Base-by-base conservation (phyloP, 148 eudicot species). In the Talinum fruticosum region DNA sequence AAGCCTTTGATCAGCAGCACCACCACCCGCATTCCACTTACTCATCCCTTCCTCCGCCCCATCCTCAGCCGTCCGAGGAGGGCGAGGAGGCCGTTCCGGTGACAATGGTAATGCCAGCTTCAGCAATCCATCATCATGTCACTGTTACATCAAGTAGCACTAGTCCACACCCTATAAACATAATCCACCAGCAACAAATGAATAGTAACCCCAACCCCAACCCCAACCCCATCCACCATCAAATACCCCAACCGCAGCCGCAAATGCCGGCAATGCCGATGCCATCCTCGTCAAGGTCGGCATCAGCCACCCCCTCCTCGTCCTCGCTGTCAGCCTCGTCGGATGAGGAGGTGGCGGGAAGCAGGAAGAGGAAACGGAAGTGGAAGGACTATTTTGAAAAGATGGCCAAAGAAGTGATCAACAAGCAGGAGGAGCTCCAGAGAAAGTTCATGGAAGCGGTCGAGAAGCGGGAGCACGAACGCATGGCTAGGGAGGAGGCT, bases 361-460 rank as follows among this genome's bases (percentile, higher is more conserved):
- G 84, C 59, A 54, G 84, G 54, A 88, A 82, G 78, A 83, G 86
- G 87, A 95, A 95, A 87, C 68, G 96, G 72, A 95, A 95, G 47
- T 93, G 97, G 94, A 89, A 82, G 82, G 92, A 83, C 12, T 90
- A 84, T 38, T 88, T 96, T 61, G 88, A 84, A 91, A 82, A 84
- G 81, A 37, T 93, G 47, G 88, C 88, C 86, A 82, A 54, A n/a
- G 92, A 90, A 61, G 97, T 96, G 75, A 84, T 91, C 16, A 82
- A 65, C 21, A 92, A 93, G 76, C 99, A 96, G 61, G 97, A 90
- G 76, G 89, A 87, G 41, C 67, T 93, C 73, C 97, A 93, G 76
- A 87, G 68, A 86, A 82, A 81, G 77, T 93, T 96, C 34, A 64
- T 96, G 1, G 97, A 96, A 6, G 84, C 94, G 6, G 66, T 96